Base-by-base conservation (phyloP, 2,329 filamentous ascomycete genomes). In the Epichloe hybrida region DNA sequence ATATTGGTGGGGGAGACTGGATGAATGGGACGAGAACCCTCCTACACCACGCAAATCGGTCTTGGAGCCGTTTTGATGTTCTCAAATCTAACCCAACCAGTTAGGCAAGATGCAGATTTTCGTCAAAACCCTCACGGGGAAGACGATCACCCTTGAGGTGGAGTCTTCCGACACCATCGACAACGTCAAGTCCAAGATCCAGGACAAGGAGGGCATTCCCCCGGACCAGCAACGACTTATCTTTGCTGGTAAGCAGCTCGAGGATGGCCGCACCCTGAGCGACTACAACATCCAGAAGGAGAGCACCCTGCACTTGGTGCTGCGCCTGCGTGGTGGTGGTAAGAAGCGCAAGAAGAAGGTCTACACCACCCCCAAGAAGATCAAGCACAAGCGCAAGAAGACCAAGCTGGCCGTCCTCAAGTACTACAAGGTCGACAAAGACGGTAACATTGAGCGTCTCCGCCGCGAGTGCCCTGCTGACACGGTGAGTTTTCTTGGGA, bases 351-450 rank as follows among this genome's bases (percentile, higher is more conserved):
- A 98, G 88, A 95, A 95, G 89, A 98, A 98, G 90, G 93, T 98
- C 65, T 98, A 98, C 87, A 97, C 88, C 72, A 98, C 93, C 69
- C 93, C 93, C 74, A 98, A 98, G 90, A 98, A 98, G 89, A 98
- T 98, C 86, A 98, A 98, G 93, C 93, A 98, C 86, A 98, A 98
- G 90, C 86, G 89, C 81, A 98, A 97, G 89, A 98, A 98, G 91
- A 95, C 87, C 84, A 98, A 98, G 86, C 80, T 98, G 74, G 93
- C 93, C 68, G 91, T 98, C 65, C 90, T 98, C 75, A 98, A 98
- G 86, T 98, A 98, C 88, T 98, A 98, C 88, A 98, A 98, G 88
- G 93, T 98, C 66, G 93, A 97, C 75, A 88, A 87, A 66, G 93
- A 98, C 69, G 93, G 94, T 76, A 97, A 97, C 86, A 97, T 98